A percentile compares a stretch with the other conserved stretches of the same genome.
phyloP scores from a whole-genome alignment of 2,329 filamentous ascomycete genomes.

The Aspergillus cejpii region DNA sequence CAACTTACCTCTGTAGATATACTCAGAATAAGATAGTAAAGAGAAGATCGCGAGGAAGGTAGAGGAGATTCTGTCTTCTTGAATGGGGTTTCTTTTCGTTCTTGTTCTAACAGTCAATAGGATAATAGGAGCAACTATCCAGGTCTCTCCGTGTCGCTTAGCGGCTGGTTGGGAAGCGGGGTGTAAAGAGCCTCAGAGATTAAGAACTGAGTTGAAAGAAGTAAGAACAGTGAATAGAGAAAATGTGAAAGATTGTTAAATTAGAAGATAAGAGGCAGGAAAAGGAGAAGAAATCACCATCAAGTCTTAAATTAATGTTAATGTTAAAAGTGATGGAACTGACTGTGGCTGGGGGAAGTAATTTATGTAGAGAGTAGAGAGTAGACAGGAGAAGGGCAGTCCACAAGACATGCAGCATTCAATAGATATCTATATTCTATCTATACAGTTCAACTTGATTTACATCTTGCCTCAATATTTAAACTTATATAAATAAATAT shows the following conservation, averaged over 20 bases:
- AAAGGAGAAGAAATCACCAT: no score
- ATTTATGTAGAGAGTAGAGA: no score
- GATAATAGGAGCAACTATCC: neutral
- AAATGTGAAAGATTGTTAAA: neutral
- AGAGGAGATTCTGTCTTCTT: conserved; percentile 8
- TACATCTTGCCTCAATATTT: no score
- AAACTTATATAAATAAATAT: no score
- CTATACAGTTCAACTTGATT: no score
- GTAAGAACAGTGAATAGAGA: neutral
- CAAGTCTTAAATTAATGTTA: no score
- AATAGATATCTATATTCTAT: no score
- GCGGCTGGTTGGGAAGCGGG: conserved; percentile 34
- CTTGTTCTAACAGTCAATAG: conserved; percentile 16
- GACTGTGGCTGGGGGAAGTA: no score
- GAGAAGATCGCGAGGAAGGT: conserved; percentile 6
- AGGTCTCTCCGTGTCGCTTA: conserved; percentile 40
- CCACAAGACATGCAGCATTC: no score
- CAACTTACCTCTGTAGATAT: conserved; percentile 16
- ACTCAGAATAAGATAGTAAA: conserved; percentile 10
- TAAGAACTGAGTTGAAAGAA: conserved; percentile 2
- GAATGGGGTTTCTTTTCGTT: conserved; percentile 5
- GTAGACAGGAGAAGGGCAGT: no score
- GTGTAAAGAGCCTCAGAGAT: conserved; percentile 24
- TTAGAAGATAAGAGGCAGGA: no score
- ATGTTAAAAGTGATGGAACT: conserved; percentile 1